Evolutionary conservation across 1,139 yeast genomes (phyloP), one percentile per base, ranked within the genome.

Genomic region (Pneumocystis canis): DNA sequence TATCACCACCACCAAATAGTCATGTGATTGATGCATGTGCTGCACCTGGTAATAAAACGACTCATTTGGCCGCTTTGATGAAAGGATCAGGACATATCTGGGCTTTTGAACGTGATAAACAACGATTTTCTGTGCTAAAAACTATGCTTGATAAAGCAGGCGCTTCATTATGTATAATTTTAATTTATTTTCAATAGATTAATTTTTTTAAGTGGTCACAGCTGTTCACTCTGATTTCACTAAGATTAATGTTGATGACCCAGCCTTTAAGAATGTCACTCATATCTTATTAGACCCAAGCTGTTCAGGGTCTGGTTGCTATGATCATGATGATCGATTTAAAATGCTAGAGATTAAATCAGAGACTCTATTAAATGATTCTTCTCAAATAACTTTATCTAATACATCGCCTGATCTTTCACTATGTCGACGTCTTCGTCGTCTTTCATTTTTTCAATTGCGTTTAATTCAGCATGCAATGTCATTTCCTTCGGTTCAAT

Each of bases 31-130:
- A 92, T 74, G 87, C 97, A 0, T 90, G 97, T 75, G 89, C 98
- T 1, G 98, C 99, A 0, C 99, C 99, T 1, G 99, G 99, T 5
- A 92, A 92, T 74, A 94, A 92, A 73, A 92, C 99, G 0, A 88
- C 97, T 0, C 97, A 90, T 74, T 77, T 85, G 35, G 96, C 97
- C 0, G 81, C 95, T 1, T 76, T 82, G 71, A 72, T 78, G 66
- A 59, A 62, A 3, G 40, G 60, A 3, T 54, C 70, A 69, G 53
- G 77, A 73, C 5, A 67, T 67, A 84, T 90, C 5, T 80, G 80
- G 69, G 98, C 98, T 0, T 92, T 89, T 74, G 99, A 92, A 73
- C 80, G 90, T 69, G 96, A 94, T 70, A 76, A 78, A 1, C 80
- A 80, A 62, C 78, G 99, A 67, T 87, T 88, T 0, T 78, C 82